Base-by-base conservation (phyloP, 2,329 filamentous ascomycete genomes). In the Nothophaeocryptopus gaeumannii region DNA sequence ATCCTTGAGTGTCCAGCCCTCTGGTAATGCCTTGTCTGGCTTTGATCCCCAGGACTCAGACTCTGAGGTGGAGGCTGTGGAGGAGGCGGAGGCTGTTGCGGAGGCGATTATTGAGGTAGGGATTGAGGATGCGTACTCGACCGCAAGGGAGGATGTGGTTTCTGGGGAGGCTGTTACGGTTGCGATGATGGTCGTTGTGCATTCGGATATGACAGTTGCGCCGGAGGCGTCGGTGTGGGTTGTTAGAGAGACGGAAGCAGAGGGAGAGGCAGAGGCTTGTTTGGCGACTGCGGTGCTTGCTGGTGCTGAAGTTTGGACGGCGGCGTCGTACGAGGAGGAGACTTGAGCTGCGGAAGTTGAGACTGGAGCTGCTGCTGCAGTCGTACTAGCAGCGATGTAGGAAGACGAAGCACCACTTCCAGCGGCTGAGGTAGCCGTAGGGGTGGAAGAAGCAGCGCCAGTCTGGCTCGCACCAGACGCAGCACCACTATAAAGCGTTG, bases 401-500 rank as follows among this genome's bases (percentile, higher is more conserved):
- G 31, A 38, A 29, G 48, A 42, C 5, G 47, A 41, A 13, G 16
- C 40, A 13, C 52, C 52, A 5, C 39, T 41, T 10, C 20, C 20
- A 4, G n/a, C 41, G 12, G 51, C 20, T 7, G 20, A 26, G 20
- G 20, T 26, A 7, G 20, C 20, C 4, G 20, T 26, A 7, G 20
- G 4, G 20, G 39, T 41, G 32, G 39, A 39, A 11, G 53, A 35
- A 12, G 45, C 50, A 26, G 20, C 20, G 7, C 7, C 46, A 38
- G 50, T 55, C 42, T 55, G 53, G 31, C 42, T 45, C n/a, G 42
- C 33, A 5, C 37, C 45, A 8, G 45, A 41, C 8, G 31, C 39
- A 14, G 41, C 50, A 14, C 42, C 49, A 32, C 51, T 49, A 33
- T 55, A 61, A 39, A 71, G 61, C 41, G 67, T 57, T 8, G 78